A percentile compares a stretch with the other conserved stretches of the same genome.
phyloP scores from a whole-genome alignment of 2,329 filamentous ascomycete genomes.

The Colletotrichum abscissum region DNA sequence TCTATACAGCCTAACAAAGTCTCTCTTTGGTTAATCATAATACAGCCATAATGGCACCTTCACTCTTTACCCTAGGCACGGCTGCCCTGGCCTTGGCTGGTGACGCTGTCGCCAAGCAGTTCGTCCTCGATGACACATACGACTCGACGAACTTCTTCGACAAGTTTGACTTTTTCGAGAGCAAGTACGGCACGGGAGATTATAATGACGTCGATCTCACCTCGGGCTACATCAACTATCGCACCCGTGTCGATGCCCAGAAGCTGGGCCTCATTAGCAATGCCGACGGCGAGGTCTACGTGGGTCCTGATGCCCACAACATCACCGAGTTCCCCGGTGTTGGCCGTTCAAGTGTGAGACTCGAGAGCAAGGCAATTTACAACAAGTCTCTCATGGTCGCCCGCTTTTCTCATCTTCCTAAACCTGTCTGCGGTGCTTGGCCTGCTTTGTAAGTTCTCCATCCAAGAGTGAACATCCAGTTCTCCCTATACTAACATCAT shows the following conservation, averaged over 20 bases:
- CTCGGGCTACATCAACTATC: slow-evolving; percentile 71
- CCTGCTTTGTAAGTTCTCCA: slow-evolving; percentile 68
- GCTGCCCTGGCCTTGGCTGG: slow-evolving; percentile 50
- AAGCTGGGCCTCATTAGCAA: slow-evolving; percentile 48
- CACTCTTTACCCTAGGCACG: slow-evolving; percentile 52
- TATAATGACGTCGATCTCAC: slow-evolving; percentile 64
- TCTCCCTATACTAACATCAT: not conserved
- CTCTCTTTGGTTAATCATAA: slow-evolving; percentile 43
- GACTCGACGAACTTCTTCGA: slow-evolving; percentile 57
- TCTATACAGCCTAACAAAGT: slow-evolving; percentile 32
- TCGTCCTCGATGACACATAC: slow-evolving; percentile 54
- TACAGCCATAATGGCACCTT: slow-evolving; percentile 51
- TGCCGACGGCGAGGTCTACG: slow-evolving; percentile 47
- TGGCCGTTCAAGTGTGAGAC: slow-evolving; percentile 68
- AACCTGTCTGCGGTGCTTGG: slow-evolving; percentile 75
- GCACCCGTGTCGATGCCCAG: slow-evolving; percentile 47
- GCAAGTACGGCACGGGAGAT: slow-evolving; percentile 35
- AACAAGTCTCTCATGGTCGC: slow-evolving; percentile 76
- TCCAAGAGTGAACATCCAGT: too few relatives aligned
- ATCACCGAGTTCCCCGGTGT: slow-evolving; percentile 38
- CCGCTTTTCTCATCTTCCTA: slow-evolving; percentile 77
- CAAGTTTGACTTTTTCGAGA: slow-evolving; percentile 57
- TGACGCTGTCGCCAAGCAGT: slow-evolving; percentile 45
- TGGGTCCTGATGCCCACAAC: slow-evolving; percentile 50
- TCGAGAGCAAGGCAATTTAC: slow-evolving; percentile 73